Base-by-base conservation (phyloP, 2,329 filamentous ascomycete species). In the Saccharata proteae region DNA sequence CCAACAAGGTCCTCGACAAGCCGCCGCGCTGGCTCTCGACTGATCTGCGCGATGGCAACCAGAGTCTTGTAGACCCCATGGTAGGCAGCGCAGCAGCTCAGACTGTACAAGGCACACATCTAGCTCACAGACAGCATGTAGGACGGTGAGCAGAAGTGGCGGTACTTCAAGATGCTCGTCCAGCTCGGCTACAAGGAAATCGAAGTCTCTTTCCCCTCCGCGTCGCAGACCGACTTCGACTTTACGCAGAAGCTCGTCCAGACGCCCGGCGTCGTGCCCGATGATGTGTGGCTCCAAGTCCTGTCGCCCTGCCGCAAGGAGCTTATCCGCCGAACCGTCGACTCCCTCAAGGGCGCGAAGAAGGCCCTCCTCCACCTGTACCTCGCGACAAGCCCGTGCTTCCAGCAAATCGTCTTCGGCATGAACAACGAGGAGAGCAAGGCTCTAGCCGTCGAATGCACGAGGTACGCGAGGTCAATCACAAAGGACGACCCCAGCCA, bases 111-210 rank as follows among this genome's bases (percentile, higher is more conserved):
- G 23, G 16, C 28, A 26, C 15, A 12, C 23, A 11, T 16, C 19
- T 16, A 3, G 16, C 10, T 12, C 15, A 18, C 19, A 28, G 8
- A n/a, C 16, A 22, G 8, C 7, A 2, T 31, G 16, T 47, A 90
- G 83, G 90, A 84, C 51, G 84, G 84, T 44, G 83, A 93, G 29
- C 85, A 94, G 66, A 96, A 96, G 63, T 90, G 80, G 74, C 67
- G 69, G 39, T 96, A 86, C 68, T 96, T 96, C 67, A 77, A 86
- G 60, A 92, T 93, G 84, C 74, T 96, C 32, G 74, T 79, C 48
- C 76, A 88, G 39, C 69, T 94, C 29, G 88, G 90, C 45, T 96
- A 92, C 69, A 96, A 94, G 62, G 88, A 96, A 61, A 94, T 96
- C 43, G 88, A 96, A 55, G 80, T 94, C 13, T 90, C 86, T 4